phyloP scores from a whole-genome alignment of 495 filamentous ascomycete species.

The Letharia columbiana region DNA sequence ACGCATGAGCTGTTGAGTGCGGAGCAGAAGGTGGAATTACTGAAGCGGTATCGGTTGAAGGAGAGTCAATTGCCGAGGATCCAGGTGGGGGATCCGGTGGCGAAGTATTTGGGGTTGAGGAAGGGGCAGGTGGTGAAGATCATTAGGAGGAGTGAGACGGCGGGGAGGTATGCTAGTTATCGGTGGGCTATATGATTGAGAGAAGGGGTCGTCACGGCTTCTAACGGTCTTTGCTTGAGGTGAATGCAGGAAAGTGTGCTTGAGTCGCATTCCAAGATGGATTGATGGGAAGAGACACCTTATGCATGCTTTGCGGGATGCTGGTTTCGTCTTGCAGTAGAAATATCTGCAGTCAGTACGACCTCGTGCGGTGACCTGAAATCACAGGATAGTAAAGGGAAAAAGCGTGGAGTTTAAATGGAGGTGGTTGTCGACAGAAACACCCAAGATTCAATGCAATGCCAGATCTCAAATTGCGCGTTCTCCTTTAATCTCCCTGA shows the following conservation, averaged over 20 bases:
- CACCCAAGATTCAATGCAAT: constrained; percentile 8
- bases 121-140: constrained; percentile 98
- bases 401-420: constrained; percentile 7
- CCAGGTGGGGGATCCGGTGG: constrained; percentile 81
- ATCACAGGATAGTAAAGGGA: neutral
- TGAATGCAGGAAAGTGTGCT: neutral
- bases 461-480: constrained; percentile 33
- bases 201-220: neutral
- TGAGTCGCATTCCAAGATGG: neutral
- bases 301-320: neutral
- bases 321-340: neutral
- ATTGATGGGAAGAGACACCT: neutral
- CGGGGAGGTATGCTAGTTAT: constrained; percentile 52
- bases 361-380: neutral
- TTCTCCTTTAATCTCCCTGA: constrained; percentile 32
- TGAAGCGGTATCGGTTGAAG: constrained; percentile 88
- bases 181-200: constrained; percentile 50
- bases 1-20: constrained; percentile 83
- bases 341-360: neutral
- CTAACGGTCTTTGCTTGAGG: neutral
- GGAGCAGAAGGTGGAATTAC: constrained; percentile 75
- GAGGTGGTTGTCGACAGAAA: constrained; percentile 4
- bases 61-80: constrained; percentile 95
- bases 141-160: constrained; percentile 67
- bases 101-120: constrained; percentile 82